Base-by-base conservation (phyloP, 1,139 yeast genomes). In the Hyphopichia fennica region DNA sequence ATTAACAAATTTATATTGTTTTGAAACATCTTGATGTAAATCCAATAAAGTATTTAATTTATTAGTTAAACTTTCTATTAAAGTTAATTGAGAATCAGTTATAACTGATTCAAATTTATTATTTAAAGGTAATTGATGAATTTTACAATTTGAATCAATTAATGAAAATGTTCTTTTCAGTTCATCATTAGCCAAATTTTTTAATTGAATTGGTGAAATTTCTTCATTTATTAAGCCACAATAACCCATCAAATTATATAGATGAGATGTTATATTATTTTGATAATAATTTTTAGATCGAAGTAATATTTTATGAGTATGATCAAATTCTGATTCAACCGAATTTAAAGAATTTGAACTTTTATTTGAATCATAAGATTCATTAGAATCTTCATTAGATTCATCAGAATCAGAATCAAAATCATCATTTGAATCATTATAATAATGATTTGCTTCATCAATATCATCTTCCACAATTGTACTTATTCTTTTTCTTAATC, bases 11-110 rank as follows among this genome's bases (percentile, higher is more conserved):
- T 44, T 39, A 39, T 44, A 38, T 37, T 52, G 59, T 18, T 57
- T 57, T 20, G 57, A 51, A 39, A 35, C 46, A 29, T 44, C 54
- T 51, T 34, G 57, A 52, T 43, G 51, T 48, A 47, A 51, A 48
- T 51, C 60, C 45, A 44, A 53, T 46, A 47, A 58, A 48, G 46
- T 53, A 51, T 47, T 57, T 54, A 57, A 74, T 69, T 73, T 75
- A 23, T 62, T 71, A 37, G 77, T 70, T 50, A 82, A 59, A 33
- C 65, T 62, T 43, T 79, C 73, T 40, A 83, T 79, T 41, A 82
- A 53, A 34, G 67, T 62, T 32, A 81, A 63, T 51, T 83, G 87
- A 11, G 67, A 63, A 16, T 77, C 78, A 28, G 81, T 80, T 33
- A 84, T 81, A 3, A 83, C 82, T 2, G 87, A 83, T 33, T 54